Base-by-base conservation (phyloP, 106 monocot species). In the Xerophyta viscosa region DNA sequence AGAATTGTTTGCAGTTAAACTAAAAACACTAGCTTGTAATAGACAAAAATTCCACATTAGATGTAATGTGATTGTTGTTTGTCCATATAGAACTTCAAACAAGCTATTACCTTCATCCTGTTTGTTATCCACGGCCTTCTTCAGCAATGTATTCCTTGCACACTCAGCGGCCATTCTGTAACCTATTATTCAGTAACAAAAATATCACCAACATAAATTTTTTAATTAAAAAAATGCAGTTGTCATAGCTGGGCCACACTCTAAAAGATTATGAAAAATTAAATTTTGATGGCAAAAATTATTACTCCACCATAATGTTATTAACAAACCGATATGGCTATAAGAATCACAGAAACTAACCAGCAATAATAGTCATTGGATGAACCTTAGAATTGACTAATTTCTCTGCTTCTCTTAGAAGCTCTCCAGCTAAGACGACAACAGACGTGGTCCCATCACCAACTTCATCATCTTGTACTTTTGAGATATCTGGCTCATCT, bases 381-480 rank as follows among this genome's bases (percentile, higher is more conserved):
- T 86, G 85, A 56, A 86, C 70, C 54, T 86, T 86, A 49, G 68
- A 39, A 64, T 58, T 80, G 11, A 64, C 72, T 49, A 86, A 41
- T 65, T 86, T 80, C 50, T 86, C 85, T 22, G 85, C 85, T 56
- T 86, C 84, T 54, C 80, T 80, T 20, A 86, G 37, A 51, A 86
- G 85, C 41, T 86, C 85, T 46, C 85, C 80, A 73, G 85, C 85
- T 66, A 86, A 73, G 53, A 80, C 72, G 66, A 86, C 85, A 48
- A 86, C 80, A 52, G 85, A 80, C 25, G 85, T 85, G 62, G 84
- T 86, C 29, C 85, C 85, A 73, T 86, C 85, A 46, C 80, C 85
- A 56, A 86, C 85, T 37, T 86, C 85, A 67, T 86, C 85, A 68
- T 86, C 85, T 80, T 86, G 86, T 58, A 86, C 86, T 73, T 86